phyloP scores from a whole-genome alignment of 352 stramenopile genomes.

The Pythium brachiatum region DNA sequence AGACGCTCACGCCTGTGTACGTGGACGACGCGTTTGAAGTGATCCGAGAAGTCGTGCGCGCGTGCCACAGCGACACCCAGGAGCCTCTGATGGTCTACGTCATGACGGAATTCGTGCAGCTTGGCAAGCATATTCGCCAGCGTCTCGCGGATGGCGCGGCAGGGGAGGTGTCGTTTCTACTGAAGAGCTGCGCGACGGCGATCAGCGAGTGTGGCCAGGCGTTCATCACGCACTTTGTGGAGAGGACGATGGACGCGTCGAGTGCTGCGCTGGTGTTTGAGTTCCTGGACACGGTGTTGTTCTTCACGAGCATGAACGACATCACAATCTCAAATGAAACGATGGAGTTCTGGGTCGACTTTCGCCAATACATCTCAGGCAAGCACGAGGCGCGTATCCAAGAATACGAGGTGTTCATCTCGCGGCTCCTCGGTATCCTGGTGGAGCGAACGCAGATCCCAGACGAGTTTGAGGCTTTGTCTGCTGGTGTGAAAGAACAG shows the following conservation, averaged over 20 bases:
- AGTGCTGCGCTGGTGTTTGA: constrained; percentile 69
- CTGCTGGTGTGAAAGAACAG: constrained; percentile 49
- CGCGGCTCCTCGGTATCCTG: constrained; percentile 60
- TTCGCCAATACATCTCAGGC: constrained; percentile 67
- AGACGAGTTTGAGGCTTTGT: constrained; percentile 45
- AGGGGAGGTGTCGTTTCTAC: constrained; percentile 39
- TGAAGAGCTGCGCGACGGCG: constrained; percentile 47
- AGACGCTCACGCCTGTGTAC: constrained; percentile 37
- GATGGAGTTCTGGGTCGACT: constrained; percentile 85
- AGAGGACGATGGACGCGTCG: constrained; percentile 59
- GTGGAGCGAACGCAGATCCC: constrained; percentile 72
- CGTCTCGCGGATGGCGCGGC: constrained; percentile 19
- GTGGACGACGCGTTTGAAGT: constrained; percentile 52
- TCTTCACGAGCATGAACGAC: constrained; percentile 63
- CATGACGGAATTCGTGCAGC: constrained; percentile 75
- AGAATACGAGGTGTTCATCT: constrained; percentile 72
- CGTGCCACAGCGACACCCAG: constrained; percentile 49
- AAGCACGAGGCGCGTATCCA: constrained; percentile 72
- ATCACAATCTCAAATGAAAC: constrained; percentile 73
- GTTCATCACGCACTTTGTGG: constrained; percentile 81
- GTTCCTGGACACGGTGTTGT: constrained; percentile 68
- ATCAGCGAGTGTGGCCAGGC: constrained; percentile 75
- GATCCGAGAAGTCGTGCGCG: constrained; percentile 68
- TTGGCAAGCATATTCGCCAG: constrained; percentile 58
- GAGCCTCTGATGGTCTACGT: constrained; percentile 76